These are phyloP conservation scores for Colletotrichum higginsianum DNA, from an alignment of 2,329 filamentous ascomycete species.

Conservation along the genomic window DNA sequence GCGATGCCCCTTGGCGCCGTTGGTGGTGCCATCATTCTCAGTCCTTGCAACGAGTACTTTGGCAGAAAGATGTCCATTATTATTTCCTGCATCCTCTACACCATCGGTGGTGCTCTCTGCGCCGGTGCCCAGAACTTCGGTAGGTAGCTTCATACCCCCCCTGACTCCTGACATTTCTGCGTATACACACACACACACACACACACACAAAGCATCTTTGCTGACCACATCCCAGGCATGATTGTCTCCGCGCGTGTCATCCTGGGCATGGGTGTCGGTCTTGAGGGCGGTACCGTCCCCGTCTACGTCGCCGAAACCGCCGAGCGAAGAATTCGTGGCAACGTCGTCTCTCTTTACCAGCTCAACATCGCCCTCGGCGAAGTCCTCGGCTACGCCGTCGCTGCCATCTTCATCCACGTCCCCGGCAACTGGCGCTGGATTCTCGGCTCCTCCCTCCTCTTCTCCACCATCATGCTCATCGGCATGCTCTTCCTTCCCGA, in stretches of 20 bases:
- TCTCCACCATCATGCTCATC: conserved; percentile 61
- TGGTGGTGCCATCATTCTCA: conserved; percentile 77
- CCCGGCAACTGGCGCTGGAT: conserved; percentile 81
- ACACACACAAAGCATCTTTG: background rate
- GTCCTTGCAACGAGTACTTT: conserved; percentile 76
- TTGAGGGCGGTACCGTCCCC: conserved; percentile 81
- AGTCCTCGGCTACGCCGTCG: conserved; percentile 80
- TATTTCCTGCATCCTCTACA: conserved; percentile 78
- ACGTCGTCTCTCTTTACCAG: conserved; percentile 81
- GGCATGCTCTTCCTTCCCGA: conserved; percentile 83
- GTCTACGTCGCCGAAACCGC: conserved; percentile 83
- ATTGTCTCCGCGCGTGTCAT: conserved; percentile 78
- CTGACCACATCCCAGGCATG: conserved; percentile 61
- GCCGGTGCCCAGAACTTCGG: conserved; percentile 77
- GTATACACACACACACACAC: too few relatives aligned
- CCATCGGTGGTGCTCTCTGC: conserved; percentile 77
- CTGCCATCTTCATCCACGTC: conserved; percentile 80
- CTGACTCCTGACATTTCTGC: conserved; percentile 40
- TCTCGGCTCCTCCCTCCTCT: conserved; percentile 79
- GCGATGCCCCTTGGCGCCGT: conserved; percentile 82
- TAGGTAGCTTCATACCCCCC: conserved; percentile 42
- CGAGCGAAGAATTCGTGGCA: conserved; percentile 76
- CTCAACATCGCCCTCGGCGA: conserved; percentile 83
- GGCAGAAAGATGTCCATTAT: conserved; percentile 79
- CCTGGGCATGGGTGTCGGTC: conserved; percentile 78